A percentile compares a stretch with the other conserved stretches of the same genome.
Conservation (phyloP, 257 asterid species). For the Jaltomata sinuosa region DNA sequence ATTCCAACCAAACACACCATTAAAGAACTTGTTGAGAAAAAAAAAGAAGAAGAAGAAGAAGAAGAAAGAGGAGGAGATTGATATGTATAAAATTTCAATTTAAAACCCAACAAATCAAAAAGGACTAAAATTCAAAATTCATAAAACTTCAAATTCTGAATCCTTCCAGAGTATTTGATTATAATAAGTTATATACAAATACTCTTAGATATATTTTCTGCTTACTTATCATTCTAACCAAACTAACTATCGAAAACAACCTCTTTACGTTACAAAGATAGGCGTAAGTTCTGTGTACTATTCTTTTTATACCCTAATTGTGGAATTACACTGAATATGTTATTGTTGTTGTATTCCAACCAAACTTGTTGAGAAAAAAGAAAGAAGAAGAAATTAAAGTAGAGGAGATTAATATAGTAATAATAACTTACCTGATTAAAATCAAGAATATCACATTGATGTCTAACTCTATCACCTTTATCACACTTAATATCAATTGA, state of each 20-base stretch:
- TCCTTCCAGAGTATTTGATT: too few relatives aligned
- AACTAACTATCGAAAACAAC: not conserved
- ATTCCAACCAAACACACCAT: too few relatives aligned
- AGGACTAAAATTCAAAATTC: too few relatives aligned
- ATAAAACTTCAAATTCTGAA: too few relatives aligned
- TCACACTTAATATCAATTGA: constrained; percentile 69
- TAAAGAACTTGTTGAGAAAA: not conserved
- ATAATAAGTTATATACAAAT: too few relatives aligned
- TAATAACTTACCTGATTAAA: constrained; percentile 54
- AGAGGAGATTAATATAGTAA: not conserved
- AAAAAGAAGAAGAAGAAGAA: too few relatives aligned
- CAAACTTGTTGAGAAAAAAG: too few relatives aligned
- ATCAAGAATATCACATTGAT: constrained; percentile 69
- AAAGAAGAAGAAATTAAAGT: too few relatives aligned
- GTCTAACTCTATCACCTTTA: constrained; percentile 83
- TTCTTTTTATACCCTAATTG: not conserved
- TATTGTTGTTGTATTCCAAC: not conserved
- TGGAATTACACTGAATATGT: not conserved
- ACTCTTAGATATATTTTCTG: too few relatives aligned
- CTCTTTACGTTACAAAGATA: not conserved
- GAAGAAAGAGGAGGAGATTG: not conserved
- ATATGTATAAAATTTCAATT: too few relatives aligned
- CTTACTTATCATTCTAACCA: not conserved
- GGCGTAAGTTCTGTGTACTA: not conserved
- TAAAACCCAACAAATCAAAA: too few relatives aligned